A percentile compares a stretch with the other conserved stretches of the same genome.
Evolutionary conservation across 2,329 filamentous ascomycete species (phyloP).

Genomic region (Aschersonia sp.): DNA sequence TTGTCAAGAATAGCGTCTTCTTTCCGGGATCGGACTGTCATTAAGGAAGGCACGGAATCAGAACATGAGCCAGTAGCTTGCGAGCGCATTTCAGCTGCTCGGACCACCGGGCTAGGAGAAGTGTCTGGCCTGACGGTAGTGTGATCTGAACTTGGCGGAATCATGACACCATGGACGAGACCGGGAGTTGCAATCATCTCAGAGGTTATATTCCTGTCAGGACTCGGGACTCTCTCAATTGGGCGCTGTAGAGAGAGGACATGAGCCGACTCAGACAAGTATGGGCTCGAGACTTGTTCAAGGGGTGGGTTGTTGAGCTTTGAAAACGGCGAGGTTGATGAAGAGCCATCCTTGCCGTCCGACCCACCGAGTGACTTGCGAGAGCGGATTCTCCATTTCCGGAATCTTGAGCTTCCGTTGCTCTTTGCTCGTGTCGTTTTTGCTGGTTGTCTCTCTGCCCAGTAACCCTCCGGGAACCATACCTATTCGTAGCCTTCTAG

Average conservation of each 20-base stretch:
- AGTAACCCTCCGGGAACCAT: slow-evolving; percentile 47
- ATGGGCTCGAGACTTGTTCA: slow-evolving; percentile 22
- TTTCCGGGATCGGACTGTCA: too few species aligned
- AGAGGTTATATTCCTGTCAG: too few species aligned
- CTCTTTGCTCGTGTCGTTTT: slow-evolving; percentile 14
- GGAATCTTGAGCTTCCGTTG: slow-evolving; percentile 18
- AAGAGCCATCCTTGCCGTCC: slow-evolving; percentile 9
- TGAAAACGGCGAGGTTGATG: slow-evolving; percentile 5
- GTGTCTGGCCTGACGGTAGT: neutral
- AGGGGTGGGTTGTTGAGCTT: slow-evolving; percentile 5
- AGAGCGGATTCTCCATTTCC: slow-evolving; percentile 26
- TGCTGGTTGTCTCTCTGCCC: slow-evolving; percentile 38
- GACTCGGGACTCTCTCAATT: neutral
- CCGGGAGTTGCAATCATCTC: neutral
- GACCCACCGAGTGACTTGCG: slow-evolving; percentile 20
- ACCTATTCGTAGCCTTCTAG: slow-evolving; percentile 44
- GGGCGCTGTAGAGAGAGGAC: slow-evolving; percentile 29
- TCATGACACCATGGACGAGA: neutral
- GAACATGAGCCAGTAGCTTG: too few species aligned
- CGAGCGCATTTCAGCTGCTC: neutral
- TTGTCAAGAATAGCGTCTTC: too few species aligned
- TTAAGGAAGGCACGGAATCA: too few species aligned
- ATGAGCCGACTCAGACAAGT: slow-evolving; percentile 30
- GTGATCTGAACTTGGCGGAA: neutral
- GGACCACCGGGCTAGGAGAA: neutral